phyloP scores from a whole-genome alignment of 768 basidiomycete species.

The Crassisporium funariophilum region DNA sequence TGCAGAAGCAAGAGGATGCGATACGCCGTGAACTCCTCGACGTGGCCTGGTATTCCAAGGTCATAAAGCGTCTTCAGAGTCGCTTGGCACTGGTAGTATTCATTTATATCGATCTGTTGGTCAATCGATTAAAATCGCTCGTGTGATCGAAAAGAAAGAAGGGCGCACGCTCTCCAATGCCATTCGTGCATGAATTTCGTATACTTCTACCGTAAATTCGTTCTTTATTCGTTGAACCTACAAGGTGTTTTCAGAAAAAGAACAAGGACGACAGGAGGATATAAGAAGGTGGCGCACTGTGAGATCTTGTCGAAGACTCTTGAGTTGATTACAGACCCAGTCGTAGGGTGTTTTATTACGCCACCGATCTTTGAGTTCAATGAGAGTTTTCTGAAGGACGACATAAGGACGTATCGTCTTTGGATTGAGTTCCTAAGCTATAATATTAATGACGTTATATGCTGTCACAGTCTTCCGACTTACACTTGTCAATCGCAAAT shows the following conservation, averaged over 20 bases:
- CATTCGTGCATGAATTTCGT: slow-evolving; percentile 98
- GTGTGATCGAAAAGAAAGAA: background rate
- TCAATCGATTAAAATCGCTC: slow-evolving; percentile 7
- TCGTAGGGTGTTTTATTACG: slow-evolving; percentile 71
- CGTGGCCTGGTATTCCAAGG: slow-evolving; percentile 88
- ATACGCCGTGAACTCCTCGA: slow-evolving; percentile 96
- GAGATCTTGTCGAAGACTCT: slow-evolving; percentile 95
- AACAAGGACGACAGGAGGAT: background rate
- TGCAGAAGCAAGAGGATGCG: slow-evolving; percentile 95
- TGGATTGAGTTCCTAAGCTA: slow-evolving; percentile 78
- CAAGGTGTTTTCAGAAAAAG: slow-evolving; percentile 1
- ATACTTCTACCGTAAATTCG: slow-evolving; percentile 95
- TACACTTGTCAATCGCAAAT: slow-evolving; percentile 84
- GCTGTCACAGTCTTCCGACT: background rate
- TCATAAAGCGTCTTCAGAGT: slow-evolving; percentile 90
- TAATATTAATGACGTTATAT: background rate
- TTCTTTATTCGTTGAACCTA: slow-evolving; percentile 99
- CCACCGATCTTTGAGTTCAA: slow-evolving; percentile 89
- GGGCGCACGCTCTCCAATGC: slow-evolving; percentile 55
- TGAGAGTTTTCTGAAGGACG: slow-evolving; percentile 82
- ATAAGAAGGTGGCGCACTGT: slow-evolving; percentile 63
- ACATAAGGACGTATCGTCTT: slow-evolving; percentile 89
- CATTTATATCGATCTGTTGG: slow-evolving; percentile 89
- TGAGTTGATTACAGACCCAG: slow-evolving; percentile 98
- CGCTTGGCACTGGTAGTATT: slow-evolving; percentile 98